These are phyloP conservation scores for Fusarium sp. DNA, from an alignment of 2,329 filamentous ascomycete genomes.

Conservation along the genomic window DNA sequence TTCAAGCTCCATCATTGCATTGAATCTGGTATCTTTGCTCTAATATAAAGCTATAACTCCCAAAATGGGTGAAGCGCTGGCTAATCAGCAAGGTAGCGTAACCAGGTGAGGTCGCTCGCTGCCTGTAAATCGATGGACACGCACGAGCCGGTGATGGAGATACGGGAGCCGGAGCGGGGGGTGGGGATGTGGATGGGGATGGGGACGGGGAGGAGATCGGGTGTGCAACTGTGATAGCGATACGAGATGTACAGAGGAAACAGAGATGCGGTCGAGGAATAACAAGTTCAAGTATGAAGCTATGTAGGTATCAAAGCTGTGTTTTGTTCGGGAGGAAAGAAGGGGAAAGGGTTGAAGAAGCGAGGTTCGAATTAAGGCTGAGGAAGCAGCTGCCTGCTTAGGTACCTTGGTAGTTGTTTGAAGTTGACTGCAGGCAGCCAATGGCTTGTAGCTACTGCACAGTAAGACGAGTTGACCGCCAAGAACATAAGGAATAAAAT, in stretches of 20 bases:
- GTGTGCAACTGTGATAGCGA: conserved; percentile 18
- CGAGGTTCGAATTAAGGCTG: conserved; percentile 31
- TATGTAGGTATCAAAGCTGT: conserved; percentile 5
- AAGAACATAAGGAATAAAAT: neutral
- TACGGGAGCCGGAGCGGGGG: conserved; percentile 38
- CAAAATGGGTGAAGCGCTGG: conserved; percentile 25
- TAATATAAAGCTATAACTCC: conserved; percentile 35
- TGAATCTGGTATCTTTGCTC: conserved; percentile 34
- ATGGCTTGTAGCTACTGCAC: conserved; percentile 32
- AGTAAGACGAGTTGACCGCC: conserved; percentile 19
- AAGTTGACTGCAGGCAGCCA: conserved; percentile 45
- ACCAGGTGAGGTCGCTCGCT: conserved; percentile 8
- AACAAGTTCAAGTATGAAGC: neutral
- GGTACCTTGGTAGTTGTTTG: conserved; percentile 24
- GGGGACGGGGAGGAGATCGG: conserved; percentile 18
- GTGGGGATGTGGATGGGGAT: conserved; percentile 17
- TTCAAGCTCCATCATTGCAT: conserved; percentile 46
- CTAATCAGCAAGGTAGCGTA: conserved; percentile 25
- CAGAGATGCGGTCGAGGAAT: neutral
- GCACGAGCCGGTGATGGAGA: conserved; percentile 25
- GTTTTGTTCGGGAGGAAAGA: conserved; percentile 2
- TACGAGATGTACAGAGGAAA: conserved; percentile 1
- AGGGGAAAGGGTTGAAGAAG: conserved; percentile 7
- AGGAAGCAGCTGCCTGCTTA: conserved; percentile 40
- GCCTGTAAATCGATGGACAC: conserved; percentile 3